Evolutionary conservation across 2,329 filamentous ascomycete genomes (phyloP).

Genomic region (Penicillium brevicompactum): DNA sequence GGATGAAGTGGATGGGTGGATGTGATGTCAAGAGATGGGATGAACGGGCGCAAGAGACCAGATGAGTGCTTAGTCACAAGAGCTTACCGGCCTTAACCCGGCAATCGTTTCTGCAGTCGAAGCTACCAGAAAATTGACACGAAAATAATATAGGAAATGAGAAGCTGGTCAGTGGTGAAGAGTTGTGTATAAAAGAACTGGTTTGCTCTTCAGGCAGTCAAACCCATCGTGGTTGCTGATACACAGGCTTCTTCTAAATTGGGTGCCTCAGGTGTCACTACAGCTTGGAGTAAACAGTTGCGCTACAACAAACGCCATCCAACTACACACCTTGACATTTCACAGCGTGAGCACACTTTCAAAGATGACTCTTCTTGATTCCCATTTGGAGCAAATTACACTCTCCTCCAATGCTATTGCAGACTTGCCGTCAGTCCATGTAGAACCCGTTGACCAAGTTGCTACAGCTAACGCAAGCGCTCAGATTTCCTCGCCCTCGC

Average conservation of each 20-base stretch:
- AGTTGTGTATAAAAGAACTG: background rate
- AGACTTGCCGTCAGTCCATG: constrained; percentile 65
- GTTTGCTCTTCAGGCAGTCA: background rate
- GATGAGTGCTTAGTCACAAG: constrained; percentile 38
- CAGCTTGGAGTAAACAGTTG: constrained; percentile 12
- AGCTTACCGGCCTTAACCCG: constrained; percentile 26
- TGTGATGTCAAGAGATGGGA: constrained; percentile 44
- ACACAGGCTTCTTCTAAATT: background rate
- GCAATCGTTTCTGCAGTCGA: background rate
- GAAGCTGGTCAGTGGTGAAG: background rate
- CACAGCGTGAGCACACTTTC: background rate
- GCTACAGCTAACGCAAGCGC: constrained; percentile 10
- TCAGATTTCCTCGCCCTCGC: constrained; percentile 83
- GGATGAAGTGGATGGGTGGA: constrained; percentile 35
- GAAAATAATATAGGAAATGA: background rate
- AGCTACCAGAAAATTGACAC: constrained; percentile 3
- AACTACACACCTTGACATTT: background rate
- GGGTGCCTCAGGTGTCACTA: constrained; percentile 6
- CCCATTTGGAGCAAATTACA: constrained; percentile 75
- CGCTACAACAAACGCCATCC: background rate
- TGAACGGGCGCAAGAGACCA: constrained; percentile 35
- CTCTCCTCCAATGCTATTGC: constrained; percentile 76
- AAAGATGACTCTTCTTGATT: constrained; percentile 68
- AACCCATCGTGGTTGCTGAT: background rate
- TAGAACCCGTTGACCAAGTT: background rate